Evolutionary conservation across 2,329 filamentous ascomycete genomes (phyloP).

Genomic region (Colletotrichum salicis): DNA sequence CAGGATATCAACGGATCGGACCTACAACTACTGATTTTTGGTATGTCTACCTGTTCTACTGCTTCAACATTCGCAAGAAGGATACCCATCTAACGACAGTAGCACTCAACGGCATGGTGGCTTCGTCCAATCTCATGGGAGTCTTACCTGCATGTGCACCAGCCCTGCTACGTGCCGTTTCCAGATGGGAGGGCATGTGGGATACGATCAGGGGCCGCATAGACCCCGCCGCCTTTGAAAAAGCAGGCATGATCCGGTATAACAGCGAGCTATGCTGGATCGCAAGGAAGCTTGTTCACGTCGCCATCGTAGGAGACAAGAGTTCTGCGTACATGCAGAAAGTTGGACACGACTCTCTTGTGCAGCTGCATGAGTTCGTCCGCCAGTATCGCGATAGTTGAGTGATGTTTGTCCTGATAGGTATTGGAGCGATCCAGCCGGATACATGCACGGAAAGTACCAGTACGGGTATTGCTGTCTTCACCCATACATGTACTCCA

Average conservation of each 20-base stretch:
- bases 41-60: neutral
- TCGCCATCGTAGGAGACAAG: slow-evolving; percentile 24
- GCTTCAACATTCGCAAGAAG: too few relatives aligned
- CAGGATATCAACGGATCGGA: slow-evolving; percentile 28
- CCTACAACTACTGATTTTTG: slow-evolving; percentile 25
- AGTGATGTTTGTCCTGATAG: neutral
- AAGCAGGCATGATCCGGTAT: slow-evolving; percentile 20
- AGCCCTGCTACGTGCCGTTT: slow-evolving; percentile 32
- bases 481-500: neutral
- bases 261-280: slow-evolving; percentile 34
- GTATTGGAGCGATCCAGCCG: too few relatives aligned
- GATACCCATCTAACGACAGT: neutral
- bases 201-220: neutral
- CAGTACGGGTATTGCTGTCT: neutral
- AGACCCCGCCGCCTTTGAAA: slow-evolving; percentile 1
- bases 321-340: slow-evolving; percentile 33
- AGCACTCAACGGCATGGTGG: slow-evolving; percentile 32
- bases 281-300: slow-evolving; percentile 20
- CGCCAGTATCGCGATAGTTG: slow-evolving; percentile 23
- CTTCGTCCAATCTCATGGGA: slow-evolving; percentile 35
- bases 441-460: neutral
- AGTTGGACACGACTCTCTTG: slow-evolving; percentile 25
- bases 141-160: slow-evolving; percentile 24
- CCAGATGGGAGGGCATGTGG: slow-evolving; percentile 40
- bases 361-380: slow-evolving; percentile 28